A percentile compares a stretch with the other conserved stretches of the same genome.
These are phyloP conservation scores for Trichoderma asperellum DNA, from an alignment of 2,329 filamentous ascomycete species.

Conservation along the genomic window DNA sequence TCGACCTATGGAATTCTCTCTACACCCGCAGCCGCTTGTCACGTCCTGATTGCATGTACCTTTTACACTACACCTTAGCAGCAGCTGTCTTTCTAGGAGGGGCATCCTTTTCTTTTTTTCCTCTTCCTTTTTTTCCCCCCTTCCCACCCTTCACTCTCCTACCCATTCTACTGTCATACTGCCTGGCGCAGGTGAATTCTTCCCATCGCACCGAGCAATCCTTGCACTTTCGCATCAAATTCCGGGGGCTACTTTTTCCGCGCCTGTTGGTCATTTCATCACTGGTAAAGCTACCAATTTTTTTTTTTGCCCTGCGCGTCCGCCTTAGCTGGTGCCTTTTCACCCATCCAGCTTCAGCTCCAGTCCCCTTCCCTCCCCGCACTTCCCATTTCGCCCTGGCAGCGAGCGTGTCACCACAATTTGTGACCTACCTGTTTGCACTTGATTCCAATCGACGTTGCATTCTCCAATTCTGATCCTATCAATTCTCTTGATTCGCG, in stretches of 20 bases:
- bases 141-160: slow-evolving; percentile 17
- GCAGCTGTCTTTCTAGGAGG: slow-evolving; percentile 29
- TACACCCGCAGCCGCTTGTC: slow-evolving; percentile 25
- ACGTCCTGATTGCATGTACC: slow-evolving; percentile 35
- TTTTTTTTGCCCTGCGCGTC: slow-evolving; percentile 25
- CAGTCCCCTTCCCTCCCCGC: slow-evolving; percentile 28
- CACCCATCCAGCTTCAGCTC: slow-evolving; percentile 26
- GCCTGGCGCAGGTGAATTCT: slow-evolving; percentile 36
- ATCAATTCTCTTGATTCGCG: slow-evolving; percentile 2
- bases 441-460: slow-evolving; percentile 19
- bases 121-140: not conserved
- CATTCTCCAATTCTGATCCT: slow-evolving; percentile 12
- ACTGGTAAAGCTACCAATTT: slow-evolving; percentile 26
- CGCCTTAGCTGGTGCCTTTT: slow-evolving; percentile 24
- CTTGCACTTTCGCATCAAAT: slow-evolving; percentile 5
- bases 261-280: slow-evolving; percentile 17
- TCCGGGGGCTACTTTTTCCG: slow-evolving; percentile 14
- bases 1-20: slow-evolving; percentile 30
- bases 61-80: slow-evolving; percentile 34
- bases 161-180: slow-evolving; percentile 32
- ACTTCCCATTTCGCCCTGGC: slow-evolving; percentile 28
- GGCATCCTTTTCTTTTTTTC: slow-evolving; percentile 13
- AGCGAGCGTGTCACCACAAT: slow-evolving; percentile 27
- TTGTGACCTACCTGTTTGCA: slow-evolving; percentile 3
- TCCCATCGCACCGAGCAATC: not conserved